Conservation (phyloP, 306 rosid species). For the Senna siamea region DNA sequence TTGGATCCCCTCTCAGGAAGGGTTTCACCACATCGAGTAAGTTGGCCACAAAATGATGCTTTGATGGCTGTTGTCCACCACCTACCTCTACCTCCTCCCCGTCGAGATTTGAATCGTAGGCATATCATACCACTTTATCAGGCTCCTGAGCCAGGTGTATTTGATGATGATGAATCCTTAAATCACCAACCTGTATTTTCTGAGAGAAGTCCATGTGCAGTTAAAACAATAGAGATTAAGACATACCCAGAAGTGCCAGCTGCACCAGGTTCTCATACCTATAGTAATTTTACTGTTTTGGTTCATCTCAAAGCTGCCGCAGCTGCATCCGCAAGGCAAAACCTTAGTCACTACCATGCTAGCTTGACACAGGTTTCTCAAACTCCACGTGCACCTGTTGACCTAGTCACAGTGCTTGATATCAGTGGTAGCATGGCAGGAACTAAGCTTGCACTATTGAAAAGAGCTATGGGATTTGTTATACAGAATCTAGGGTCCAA, state of each 20-base stretch:
- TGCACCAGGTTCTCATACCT: slow-evolving; percentile 44
- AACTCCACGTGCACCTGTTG: slow-evolving; percentile 61
- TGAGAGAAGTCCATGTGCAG: slow-evolving; percentile 39
- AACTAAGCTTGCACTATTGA: slow-evolving; percentile 71
- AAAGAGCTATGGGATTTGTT: slow-evolving; percentile 76
- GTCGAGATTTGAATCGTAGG: slow-evolving; percentile 50
- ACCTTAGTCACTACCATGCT: slow-evolving; percentile 34
- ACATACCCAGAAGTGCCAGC: slow-evolving; percentile 61
- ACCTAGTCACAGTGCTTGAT: slow-evolving; percentile 74
- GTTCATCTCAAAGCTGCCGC: slow-evolving; percentile 62
- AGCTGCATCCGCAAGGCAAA: slow-evolving; percentile 11
- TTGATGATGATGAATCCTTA: slow-evolving; percentile 64
- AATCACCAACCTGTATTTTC: slow-evolving; percentile 46
- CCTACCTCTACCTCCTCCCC: slow-evolving; percentile 61
- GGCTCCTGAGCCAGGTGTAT: slow-evolving; percentile 58
- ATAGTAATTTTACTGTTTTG: slow-evolving; percentile 50
- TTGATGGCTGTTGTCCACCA: slow-evolving; percentile 60
- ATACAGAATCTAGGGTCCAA: slow-evolving; percentile 74
- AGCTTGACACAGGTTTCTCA: slow-evolving; percentile 47
- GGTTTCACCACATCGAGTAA: slow-evolving; percentile 45
- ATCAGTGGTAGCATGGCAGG: slow-evolving; percentile 80
- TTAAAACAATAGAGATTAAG: slow-evolving; percentile 51
- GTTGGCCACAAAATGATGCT: slow-evolving; percentile 59
- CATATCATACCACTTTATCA: slow-evolving; percentile 56
- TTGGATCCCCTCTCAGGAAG: slow-evolving; percentile 49